Base-by-base conservation (phyloP, 2,329 filamentous ascomycete species). In the Ilyonectria destructans region DNA sequence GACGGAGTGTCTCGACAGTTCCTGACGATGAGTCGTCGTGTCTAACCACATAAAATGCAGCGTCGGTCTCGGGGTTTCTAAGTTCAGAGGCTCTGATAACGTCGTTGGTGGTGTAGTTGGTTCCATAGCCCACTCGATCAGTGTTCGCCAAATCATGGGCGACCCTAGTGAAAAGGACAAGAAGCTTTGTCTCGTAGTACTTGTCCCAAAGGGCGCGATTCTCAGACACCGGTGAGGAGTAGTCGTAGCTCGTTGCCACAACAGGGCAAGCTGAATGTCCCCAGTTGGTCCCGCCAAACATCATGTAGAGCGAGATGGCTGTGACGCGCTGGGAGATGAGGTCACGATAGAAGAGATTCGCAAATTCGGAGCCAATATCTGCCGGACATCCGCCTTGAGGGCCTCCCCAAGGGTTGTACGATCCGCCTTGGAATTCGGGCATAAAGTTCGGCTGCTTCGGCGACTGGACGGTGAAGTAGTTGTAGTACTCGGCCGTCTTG, bases 271-370 rank as follows among this genome's bases (percentile, higher is more conserved):
- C 86, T 33, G 90, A 80, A 55, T 85, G 86, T 6, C 89, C 89
- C 89, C 88, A 91, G 69, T 88, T 90, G 0, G 90, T 91, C 2
- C 90, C 90, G 4, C 90, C 90, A 59, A 86, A 92, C 58, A 90
- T 79, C 89, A 92, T 91, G 75, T 92, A 92, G 2, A 92, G 77
- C 33, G 85, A 90, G 62, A 91, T 85, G 0, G 87, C 88, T 0
- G 88, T 89, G 4, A 90, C 85, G 1, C 87, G 82, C 71, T 91
- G 87, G 29, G 84, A 87, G 29, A 91, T 86, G 60, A 90, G 85
- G 74, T 91, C 86, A 12, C 89, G 84, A 76, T 92, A 92, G 79
- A 90, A 91, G 4, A 92, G 76, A 64, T 91, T 91, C 1, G 87
- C 89, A 70, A 89, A 92, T 54, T 90, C 86, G 0, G 86, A 82